Conservation (phyloP, 176 grass and related monocot genomes). For the Hordeum vulgare region MorexV3_pseudomolecules_assembly NC_058518.1:36570821-36571320, state of each 20-base stretch:
- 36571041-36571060: background rate
- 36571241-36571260: background rate
- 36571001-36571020: too few relatives aligned
- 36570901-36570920: too few relatives aligned
- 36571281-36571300: background rate
- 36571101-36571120: background rate
- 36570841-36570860: too few relatives aligned
- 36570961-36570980: background rate
- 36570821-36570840: too few relatives aligned
- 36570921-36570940: too few relatives aligned
- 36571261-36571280: background rate
- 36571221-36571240: background rate
- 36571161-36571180: background rate
- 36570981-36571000: background rate
- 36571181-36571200: background rate
- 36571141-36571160: background rate
- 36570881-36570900: too few relatives aligned
- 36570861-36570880: too few relatives aligned
- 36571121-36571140: background rate
- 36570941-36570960: background rate
- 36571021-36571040: background rate
- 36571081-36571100: constrained; percentile 3
- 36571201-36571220: background rate
- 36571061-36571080: background rate
- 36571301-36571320: background rate